Evolutionary conservation across 1,139 yeast genomes (phyloP), one percentile per base, ranked within the genome.

Genomic region (Zygoascus hellenicus): DNA sequence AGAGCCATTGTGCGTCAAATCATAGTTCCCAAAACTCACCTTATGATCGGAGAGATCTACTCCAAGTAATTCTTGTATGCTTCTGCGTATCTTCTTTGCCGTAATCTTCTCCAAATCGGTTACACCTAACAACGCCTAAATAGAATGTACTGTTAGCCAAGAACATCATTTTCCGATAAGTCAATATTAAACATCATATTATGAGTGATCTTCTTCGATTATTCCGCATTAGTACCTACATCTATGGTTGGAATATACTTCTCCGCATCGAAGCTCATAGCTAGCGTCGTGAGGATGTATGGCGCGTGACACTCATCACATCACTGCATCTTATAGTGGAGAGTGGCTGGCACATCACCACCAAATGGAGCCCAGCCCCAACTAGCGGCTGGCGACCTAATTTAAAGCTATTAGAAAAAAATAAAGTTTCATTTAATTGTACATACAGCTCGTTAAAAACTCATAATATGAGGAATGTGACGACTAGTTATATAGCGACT

Each of bases 101-200:
- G 90, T 80, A 16, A 86, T 78, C 54, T 78, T 74, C 52, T 82
- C 83, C 35, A 84, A 72, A 56, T 86, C 83, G 1, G 92, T 80
- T n/a, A 80, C 90, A 50, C 81, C 71, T 34, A 86, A 66, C 15
- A 86, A 83, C 1, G 94, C 89, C 83, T 80, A 2, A 11, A 36
- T 42, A 34, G 16, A 36, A 31, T 17, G 16, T n/a, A n/a, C n/a
- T n/a, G n/a, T n/a, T n/a, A n/a, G n/a, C n/a, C n/a, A n/a, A n/a
- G n/a, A n/a, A n/a, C n/a, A n/a, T n/a, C n/a, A n/a, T n/a, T n/a
- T n/a, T n/a, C n/a, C n/a, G n/a, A n/a, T n/a, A n/a, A n/a, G n/a
- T n/a, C n/a, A n/a, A 3, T 16, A 26, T 36, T n/a, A 36, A n/a
- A 36, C n/a, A 16, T 16, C 15, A 36, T 10, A n/a, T 17, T n/a